Evolutionary conservation across 2,329 filamentous ascomycete genomes (phyloP), one percentile per base, ranked within the genome.

Genomic region (Verticillium isaacii): DNA sequence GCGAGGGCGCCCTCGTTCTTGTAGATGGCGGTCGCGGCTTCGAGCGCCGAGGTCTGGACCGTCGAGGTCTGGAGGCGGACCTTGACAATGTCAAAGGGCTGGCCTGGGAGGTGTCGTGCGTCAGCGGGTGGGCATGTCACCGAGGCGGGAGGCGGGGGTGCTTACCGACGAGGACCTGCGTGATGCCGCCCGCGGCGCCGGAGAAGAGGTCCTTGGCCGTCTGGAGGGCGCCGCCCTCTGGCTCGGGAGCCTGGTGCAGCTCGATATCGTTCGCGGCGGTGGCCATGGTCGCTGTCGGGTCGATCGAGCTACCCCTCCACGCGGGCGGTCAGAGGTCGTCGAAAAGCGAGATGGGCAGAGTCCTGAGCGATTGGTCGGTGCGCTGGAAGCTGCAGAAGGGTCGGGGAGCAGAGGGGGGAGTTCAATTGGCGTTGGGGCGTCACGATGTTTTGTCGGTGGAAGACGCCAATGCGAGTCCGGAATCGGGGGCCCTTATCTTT

Each of bases 1-100:
- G 95, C 95, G 14, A 91, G 79, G 2, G 93, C 83, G 1, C 95
- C 95, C 76, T 99, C 95, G 71, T 92, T 89, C 70, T 86, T 88
- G 78, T 92, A 92, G 79, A 99, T 98, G 66, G 89, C 86, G 59
- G 84, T 84, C 8, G 93, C 95, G 67, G 91, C 92, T 70, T 92
- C 84, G 56, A 96, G 77, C 60, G 95, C 95, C 66, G 86, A 89
- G 60, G 85, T 83, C 82, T 97, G 96, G 68, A 91, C 85, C 25
- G 84, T 88, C 60, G 90, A 90, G 17, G 95, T 99, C 77, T 99
- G 95, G 57, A 99, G 85, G 61, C 95, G 91, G 70, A 99, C 95
- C 80, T 99, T 99, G 80, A 99, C 89, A 66, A 97, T 98, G 82
- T 97, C 94, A 74, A 89, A 89, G 63, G 86, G 87, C 75, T 89